These are phyloP conservation scores for Ophiostoma sp. DNA, from an alignment of 2,329 filamentous ascomycete genomes.

Conservation along the genomic window DNA sequence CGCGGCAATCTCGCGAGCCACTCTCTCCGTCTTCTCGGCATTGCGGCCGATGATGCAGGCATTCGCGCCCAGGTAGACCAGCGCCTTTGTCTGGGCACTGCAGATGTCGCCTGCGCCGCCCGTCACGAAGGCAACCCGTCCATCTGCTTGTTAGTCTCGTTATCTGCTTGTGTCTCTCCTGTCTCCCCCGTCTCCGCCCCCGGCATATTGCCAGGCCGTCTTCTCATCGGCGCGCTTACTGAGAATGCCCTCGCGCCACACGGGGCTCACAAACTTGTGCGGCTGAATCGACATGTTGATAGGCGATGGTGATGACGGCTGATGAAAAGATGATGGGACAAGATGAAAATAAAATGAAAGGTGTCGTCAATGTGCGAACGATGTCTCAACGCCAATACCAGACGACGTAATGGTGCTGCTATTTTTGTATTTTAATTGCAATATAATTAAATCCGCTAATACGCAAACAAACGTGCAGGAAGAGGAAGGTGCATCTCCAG, in stretches of 20 bases:
- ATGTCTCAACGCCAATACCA: background rate
- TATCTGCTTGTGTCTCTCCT: background rate
- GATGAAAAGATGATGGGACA: background rate
- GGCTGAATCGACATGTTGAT: conserved; percentile 24
- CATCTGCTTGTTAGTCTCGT: conserved; percentile 46
- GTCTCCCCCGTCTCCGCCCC: too few relatives aligned
- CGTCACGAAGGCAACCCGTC: conserved; percentile 90
- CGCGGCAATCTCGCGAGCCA: conserved; percentile 75
- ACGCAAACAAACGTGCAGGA: background rate
- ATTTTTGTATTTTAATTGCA: background rate
- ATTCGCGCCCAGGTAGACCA: conserved; percentile 86
- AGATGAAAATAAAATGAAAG: background rate
- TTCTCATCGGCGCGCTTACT: conserved; percentile 42
- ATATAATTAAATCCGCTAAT: background rate
- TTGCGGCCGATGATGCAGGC: conserved; percentile 92
- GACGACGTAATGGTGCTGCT: background rate
- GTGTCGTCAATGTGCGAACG: background rate
- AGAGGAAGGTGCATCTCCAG: background rate
- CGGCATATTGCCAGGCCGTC: background rate
- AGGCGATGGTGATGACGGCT: background rate
- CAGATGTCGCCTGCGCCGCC: conserved; percentile 92
- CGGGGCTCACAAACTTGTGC: conserved; percentile 70
- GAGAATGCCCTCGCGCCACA: conserved; percentile 86
- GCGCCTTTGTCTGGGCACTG: conserved; percentile 83
- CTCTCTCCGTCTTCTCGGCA: conserved; percentile 75